These are phyloP conservation scores for Yamadazyma phyllophila DNA, from an alignment of 805 yeast species.

Conservation along the genomic window DNA sequence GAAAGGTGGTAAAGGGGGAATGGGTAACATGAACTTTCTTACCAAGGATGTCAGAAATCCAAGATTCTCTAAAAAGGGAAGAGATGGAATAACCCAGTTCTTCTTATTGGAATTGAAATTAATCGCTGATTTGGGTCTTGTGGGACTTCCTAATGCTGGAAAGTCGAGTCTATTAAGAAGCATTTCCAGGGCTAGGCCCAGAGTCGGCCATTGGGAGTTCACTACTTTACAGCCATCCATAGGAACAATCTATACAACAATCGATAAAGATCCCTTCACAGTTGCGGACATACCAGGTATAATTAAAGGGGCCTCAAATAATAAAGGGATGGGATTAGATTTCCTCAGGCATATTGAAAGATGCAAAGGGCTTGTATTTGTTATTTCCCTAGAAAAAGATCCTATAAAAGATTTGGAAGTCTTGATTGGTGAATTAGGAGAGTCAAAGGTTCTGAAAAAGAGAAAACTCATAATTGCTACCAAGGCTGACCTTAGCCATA, in stretches of 20 bases:
- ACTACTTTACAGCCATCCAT: conserved; percentile 90
- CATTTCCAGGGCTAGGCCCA: conserved; percentile 84
- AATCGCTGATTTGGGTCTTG: conserved; percentile 89
- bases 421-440: conserved; percentile 70
- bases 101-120: conserved; percentile 83
- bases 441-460: conserved; percentile 56
- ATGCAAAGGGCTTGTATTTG: conserved; percentile 86
- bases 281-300: conserved; percentile 99
- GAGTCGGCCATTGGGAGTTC: conserved; percentile 96
- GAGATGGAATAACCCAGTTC: conserved; percentile 60
- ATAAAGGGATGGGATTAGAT: conserved; percentile 91
- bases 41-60: conserved; percentile 86
- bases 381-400: conserved; percentile 67
- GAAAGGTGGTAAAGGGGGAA: conserved; percentile 89
- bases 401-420: conserved; percentile 67
- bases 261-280: conserved; percentile 70
- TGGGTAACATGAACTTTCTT: conserved; percentile 94
- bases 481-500: conserved; percentile 78
- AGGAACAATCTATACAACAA: conserved; percentile 74
- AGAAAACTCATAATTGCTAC: conserved; percentile 79
- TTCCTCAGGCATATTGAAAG: conserved; percentile 91
- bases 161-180: conserved; percentile 86
- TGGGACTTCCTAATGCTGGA: conserved; percentile 96
- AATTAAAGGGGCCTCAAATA: conserved; percentile 79
- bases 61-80: conserved; percentile 78